These are phyloP conservation scores for Corylus americana DNA, from an alignment of 306 rosid species.

Conservation along the genomic window DNA sequence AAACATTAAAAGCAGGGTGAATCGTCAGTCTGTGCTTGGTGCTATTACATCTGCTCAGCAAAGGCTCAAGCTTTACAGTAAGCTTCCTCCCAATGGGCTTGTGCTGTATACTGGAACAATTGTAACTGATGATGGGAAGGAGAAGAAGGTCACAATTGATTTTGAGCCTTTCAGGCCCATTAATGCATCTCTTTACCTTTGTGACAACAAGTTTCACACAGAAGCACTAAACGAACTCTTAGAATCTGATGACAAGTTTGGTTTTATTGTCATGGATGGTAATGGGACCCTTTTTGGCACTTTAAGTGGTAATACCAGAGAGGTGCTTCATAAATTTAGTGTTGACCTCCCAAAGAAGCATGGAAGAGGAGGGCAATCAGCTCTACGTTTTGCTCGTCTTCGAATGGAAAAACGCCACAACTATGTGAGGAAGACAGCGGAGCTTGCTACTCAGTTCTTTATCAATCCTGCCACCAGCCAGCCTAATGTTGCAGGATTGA, in stretches of 20 bases:
- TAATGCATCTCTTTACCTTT: slow-evolving; percentile 84
- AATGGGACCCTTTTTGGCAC: slow-evolving; percentile 92
- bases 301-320: slow-evolving; percentile 83
- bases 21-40: slow-evolving; percentile 81
- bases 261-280: slow-evolving; percentile 89
- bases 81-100: slow-evolving; percentile 88
- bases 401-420: slow-evolving; percentile 91
- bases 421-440: slow-evolving; percentile 89
- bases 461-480: slow-evolving; percentile 89
- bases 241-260: slow-evolving; percentile 92
- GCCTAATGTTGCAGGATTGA: slow-evolving; percentile 86
- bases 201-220: slow-evolving; percentile 88
- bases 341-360: slow-evolving; percentile 90
- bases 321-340: slow-evolving; percentile 81
- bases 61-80: slow-evolving; percentile 80
- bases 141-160: slow-evolving; percentile 88
- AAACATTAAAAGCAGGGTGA: slow-evolving; percentile 87
- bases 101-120: slow-evolving; percentile 84
- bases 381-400: slow-evolving; percentile 88
- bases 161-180: slow-evolving; percentile 91
- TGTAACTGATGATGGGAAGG: slow-evolving; percentile 90
- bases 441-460: slow-evolving; percentile 83
- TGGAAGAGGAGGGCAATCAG: slow-evolving; percentile 96
- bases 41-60: slow-evolving; percentile 94
- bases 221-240: slow-evolving; percentile 84